A percentile compares a stretch with the other conserved stretches of the same genome.
Conservation (phyloP, 2,329 filamentous ascomycete species). For the Diaporthe citri region DNA sequence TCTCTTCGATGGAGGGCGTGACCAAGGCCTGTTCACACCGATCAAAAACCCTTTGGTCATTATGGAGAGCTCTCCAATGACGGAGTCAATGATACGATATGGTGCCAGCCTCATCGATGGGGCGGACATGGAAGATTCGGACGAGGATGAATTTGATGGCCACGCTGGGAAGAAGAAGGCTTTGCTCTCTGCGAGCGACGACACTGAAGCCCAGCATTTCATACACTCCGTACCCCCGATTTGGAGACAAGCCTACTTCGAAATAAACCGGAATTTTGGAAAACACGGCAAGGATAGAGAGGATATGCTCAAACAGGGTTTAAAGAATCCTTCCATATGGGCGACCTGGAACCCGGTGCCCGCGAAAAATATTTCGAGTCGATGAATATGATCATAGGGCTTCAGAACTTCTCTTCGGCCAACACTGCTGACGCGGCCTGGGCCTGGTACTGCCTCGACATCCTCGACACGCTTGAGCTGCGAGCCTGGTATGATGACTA, state of each 20-base stretch:
- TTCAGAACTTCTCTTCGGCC: slow-evolving; percentile 44
- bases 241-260: slow-evolving; percentile 36
- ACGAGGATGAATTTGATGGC: not conserved
- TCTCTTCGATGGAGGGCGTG: slow-evolving; percentile 42
- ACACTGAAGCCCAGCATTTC: slow-evolving; percentile 28
- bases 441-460: slow-evolving; percentile 47
- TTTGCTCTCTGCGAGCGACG: slow-evolving; percentile 24
- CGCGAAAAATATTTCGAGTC: slow-evolving; percentile 53
- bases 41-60: slow-evolving; percentile 46
- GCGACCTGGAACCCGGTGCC: slow-evolving; percentile 56
- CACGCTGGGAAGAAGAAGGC: not conserved
- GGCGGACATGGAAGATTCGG: not conserved
- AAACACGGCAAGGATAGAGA: not conserved
- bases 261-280: slow-evolving; percentile 16
- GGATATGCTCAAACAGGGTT: slow-evolving; percentile 45
- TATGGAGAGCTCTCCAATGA: slow-evolving; percentile 40
- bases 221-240: slow-evolving; percentile 36
- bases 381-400: slow-evolving; percentile 50
- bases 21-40: slow-evolving; percentile 46
- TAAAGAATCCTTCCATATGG: slow-evolving; percentile 59
- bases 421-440: slow-evolving; percentile 38
- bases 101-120: slow-evolving; percentile 16
- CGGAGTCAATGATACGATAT: slow-evolving; percentile 2
- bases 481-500: slow-evolving; percentile 44
- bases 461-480: slow-evolving; percentile 47